Conservation (phyloP, 768 basidiomycete species). For the Hygrocybe coccinea region DNA sequence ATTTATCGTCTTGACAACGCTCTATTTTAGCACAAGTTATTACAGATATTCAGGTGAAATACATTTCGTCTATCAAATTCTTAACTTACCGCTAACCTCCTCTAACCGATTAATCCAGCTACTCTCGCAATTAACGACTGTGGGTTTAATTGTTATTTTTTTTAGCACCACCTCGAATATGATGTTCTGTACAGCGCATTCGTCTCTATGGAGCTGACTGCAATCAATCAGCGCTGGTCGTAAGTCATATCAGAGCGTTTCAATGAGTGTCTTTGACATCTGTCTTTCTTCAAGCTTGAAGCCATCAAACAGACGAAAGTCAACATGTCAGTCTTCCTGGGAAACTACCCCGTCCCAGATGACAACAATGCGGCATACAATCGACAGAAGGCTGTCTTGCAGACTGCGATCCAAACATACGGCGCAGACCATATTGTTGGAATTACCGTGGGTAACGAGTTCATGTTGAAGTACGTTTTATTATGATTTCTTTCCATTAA, state of each 20-base stretch:
- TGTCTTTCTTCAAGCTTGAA: constrained; percentile 49
- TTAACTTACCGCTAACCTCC: constrained; percentile 12
- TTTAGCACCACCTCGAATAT: constrained; percentile 10
- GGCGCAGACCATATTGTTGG: constrained; percentile 74
- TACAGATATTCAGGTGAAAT: constrained; percentile 65
- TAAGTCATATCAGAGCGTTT: constrained; percentile 29
- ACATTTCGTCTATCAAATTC: constrained; percentile 3
- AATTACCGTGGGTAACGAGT: constrained; percentile 90
- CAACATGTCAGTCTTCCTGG: constrained; percentile 74
- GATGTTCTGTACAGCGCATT: constrained; percentile 42
- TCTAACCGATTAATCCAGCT: constrained; percentile 45
- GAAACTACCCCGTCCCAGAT: constrained; percentile 58
- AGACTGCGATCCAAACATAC: constrained; percentile 66
- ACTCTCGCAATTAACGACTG: constrained; percentile 79
- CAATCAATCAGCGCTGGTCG: constrained; percentile 73
- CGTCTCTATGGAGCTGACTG: constrained; percentile 87
- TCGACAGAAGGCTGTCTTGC: constrained; percentile 66
- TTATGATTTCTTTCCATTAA: constrained; percentile 1
- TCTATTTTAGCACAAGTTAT: constrained; percentile 47
- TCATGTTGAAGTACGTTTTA: constrained; percentile 65
- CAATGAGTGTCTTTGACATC: neutral
- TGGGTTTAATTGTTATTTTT: constrained; percentile 17
- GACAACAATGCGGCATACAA: constrained; percentile 67
- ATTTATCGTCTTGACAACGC: neutral
- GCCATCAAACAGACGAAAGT: constrained; percentile 90